Evolutionary conservation across 2,329 filamentous ascomycete species (phyloP).

Genomic region (Mollisiaceae sp.): DNA sequence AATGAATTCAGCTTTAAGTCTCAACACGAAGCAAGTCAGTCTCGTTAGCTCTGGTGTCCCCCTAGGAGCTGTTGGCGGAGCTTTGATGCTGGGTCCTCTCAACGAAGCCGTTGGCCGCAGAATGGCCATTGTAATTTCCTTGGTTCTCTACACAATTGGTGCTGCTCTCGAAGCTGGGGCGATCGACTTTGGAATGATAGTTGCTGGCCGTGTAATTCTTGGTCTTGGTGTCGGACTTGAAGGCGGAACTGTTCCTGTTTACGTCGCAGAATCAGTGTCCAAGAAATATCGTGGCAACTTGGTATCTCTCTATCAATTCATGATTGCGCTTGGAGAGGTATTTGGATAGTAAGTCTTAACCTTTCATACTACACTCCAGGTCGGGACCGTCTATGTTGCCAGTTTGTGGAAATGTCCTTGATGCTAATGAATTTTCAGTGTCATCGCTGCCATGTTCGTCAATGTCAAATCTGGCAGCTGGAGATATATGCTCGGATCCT

Average conservation of each 20-base stretch:
- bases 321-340: constrained; percentile 76
- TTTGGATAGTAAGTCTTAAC: constrained; percentile 58
- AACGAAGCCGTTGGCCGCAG: constrained; percentile 72
- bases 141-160: constrained; percentile 72
- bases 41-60: constrained; percentile 75
- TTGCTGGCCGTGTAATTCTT: constrained; percentile 69
- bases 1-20: constrained; percentile 51
- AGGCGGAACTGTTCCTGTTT: constrained; percentile 75
- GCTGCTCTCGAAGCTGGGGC: constrained; percentile 71
- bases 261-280: constrained; percentile 75
- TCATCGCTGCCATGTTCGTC: constrained; percentile 74
- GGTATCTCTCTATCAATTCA: constrained; percentile 76
- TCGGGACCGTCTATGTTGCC: not conserved
- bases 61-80: constrained; percentile 72
- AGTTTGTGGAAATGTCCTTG: too few relatives aligned
- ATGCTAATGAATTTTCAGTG: constrained; percentile 38
- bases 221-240: constrained; percentile 75
- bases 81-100: constrained; percentile 66
- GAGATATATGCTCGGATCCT: constrained; percentile 76
- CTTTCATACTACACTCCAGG: not conserved
- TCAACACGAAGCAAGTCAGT: constrained; percentile 63
- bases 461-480: constrained; percentile 68
- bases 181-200: constrained; percentile 73
- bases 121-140: constrained; percentile 72
- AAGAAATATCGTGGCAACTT: constrained; percentile 71